These are phyloP conservation scores for Backusella psychrophila DNA, from an alignment of 192 early-diverging fungal genomes.

Conservation along the genomic window DNA sequence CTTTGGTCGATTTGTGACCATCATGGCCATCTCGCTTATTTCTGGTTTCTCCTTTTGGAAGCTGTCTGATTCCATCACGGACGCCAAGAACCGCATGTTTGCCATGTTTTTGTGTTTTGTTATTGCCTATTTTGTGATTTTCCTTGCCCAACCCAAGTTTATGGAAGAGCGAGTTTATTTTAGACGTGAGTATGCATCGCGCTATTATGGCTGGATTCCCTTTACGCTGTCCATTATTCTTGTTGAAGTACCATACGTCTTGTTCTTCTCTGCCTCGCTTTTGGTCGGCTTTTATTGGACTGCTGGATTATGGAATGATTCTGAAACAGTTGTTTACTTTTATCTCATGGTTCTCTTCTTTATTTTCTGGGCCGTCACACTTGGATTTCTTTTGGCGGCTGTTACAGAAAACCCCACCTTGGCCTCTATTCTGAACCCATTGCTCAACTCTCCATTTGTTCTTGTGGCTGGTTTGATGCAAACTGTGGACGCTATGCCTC, in stretches of 20 bases:
- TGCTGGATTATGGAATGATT: constrained; percentile 51
- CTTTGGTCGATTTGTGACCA: constrained; percentile 61
- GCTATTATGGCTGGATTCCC: constrained; percentile 67
- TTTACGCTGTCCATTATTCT: constrained; percentile 63
- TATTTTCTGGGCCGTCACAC: constrained; percentile 60
- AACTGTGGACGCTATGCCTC: constrained; percentile 57
- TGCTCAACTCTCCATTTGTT: constrained; percentile 61
- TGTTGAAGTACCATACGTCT: constrained; percentile 66
- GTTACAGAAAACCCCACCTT: constrained; percentile 56
- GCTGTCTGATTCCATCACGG: constrained; percentile 45
- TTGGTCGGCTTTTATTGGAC: constrained; percentile 77
- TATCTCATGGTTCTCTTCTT: constrained; percentile 59
- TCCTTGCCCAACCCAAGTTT: constrained; percentile 65
- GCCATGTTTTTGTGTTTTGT: constrained; percentile 68
- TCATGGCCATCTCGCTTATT: constrained; percentile 54
- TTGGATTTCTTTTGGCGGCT: constrained; percentile 68
- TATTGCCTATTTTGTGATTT: constrained; percentile 65
- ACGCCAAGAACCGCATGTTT: constrained; percentile 68
- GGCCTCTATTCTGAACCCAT: constrained; percentile 62
- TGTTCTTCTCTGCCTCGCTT: constrained; percentile 59
- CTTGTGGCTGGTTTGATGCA: constrained; percentile 73
- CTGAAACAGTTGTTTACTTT: constrained; percentile 60
- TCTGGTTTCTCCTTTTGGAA: constrained; percentile 76
- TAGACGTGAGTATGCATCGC: constrained; percentile 62
- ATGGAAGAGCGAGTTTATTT: constrained; percentile 64